A percentile compares a stretch with the other conserved stretches of the same genome.
Conservation (phyloP, 2,329 filamentous ascomycete genomes). For the Eurotiales sp. region DNA sequence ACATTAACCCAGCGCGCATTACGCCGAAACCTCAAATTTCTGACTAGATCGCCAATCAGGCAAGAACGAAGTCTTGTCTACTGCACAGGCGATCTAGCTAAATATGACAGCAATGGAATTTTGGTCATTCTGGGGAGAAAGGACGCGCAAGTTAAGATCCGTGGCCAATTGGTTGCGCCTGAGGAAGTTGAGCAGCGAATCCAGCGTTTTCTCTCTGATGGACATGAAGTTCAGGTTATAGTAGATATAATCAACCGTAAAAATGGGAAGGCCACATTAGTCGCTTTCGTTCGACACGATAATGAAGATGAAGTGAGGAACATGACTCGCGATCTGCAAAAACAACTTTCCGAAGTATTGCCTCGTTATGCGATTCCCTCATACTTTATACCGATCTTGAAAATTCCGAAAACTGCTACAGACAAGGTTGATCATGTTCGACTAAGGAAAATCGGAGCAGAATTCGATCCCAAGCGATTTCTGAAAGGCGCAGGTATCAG, state of each 20-base stretch:
- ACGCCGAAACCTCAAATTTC: constrained; percentile 30
- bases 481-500: not conserved
- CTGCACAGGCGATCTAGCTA: constrained; percentile 33
- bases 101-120: constrained; percentile 25
- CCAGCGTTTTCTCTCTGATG: not conserved
- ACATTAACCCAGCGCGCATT: constrained; percentile 23
- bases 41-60: constrained; percentile 46
- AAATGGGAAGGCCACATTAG: not conserved
- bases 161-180: constrained; percentile 33
- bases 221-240: not conserved
- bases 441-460: not conserved
- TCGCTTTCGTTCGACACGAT: constrained; percentile 5
- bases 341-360: constrained; percentile 2
- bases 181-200: constrained; percentile 27
- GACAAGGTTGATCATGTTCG: constrained; percentile 5
- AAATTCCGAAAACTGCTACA: constrained; percentile 8
- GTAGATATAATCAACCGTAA: not conserved
- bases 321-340: not conserved
- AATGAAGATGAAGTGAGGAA: not conserved
- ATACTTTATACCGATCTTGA: constrained; percentile 11
- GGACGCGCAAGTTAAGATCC: constrained; percentile 32
- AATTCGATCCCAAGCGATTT: not conserved
- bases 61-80: constrained; percentile 47
- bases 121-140: constrained; percentile 29
- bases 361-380: constrained; percentile 14